Evolutionary conservation across 768 basidiomycete genomes (phyloP).

Genomic region (Kwoniella bestiolae): DNA sequence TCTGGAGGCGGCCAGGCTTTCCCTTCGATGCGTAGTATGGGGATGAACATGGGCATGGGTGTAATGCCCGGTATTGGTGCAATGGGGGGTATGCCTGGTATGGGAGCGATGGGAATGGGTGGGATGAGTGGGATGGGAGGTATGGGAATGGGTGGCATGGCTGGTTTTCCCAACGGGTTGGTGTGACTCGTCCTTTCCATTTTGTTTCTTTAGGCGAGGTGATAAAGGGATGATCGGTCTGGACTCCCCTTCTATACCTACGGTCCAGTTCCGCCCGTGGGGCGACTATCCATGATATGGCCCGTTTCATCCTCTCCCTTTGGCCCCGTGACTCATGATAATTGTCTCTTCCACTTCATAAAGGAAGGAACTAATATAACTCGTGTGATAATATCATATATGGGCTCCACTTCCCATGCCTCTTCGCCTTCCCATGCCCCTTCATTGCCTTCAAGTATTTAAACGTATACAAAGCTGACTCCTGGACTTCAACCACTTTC

Average conservation of each 20-base stretch:
- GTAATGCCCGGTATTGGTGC: constrained; percentile 17
- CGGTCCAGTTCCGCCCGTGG: constrained; percentile 1
- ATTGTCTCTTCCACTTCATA: neutral
- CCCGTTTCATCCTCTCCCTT: constrained; percentile 15
- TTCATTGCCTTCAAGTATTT: neutral
- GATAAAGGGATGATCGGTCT: neutral
- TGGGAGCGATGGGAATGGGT: constrained; percentile 14
- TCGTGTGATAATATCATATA: neutral
- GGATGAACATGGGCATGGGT: constrained; percentile 13
- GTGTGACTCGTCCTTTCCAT: constrained; percentile 4
- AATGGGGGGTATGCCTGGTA: constrained; percentile 19
- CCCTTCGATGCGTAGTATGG: constrained; percentile 18
- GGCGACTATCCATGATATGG: neutral
- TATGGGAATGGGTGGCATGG: constrained; percentile 22
- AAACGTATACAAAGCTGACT: constrained; percentile 2
- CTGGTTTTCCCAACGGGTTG: constrained; percentile 21
- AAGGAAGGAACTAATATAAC: neutral
- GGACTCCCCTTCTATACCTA: neutral
- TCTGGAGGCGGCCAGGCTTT: constrained; percentile 9
- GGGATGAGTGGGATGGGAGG: constrained; percentile 13
- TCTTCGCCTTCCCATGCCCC: neutral
- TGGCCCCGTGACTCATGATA: neutral
- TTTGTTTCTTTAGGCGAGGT: constrained; percentile 3
- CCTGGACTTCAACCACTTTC: neutral
- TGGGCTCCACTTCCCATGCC: too few species aligned